Evolutionary conservation across 2,329 filamentous ascomycete species (phyloP).

Genomic region (Xylaria polymorpha): DNA sequence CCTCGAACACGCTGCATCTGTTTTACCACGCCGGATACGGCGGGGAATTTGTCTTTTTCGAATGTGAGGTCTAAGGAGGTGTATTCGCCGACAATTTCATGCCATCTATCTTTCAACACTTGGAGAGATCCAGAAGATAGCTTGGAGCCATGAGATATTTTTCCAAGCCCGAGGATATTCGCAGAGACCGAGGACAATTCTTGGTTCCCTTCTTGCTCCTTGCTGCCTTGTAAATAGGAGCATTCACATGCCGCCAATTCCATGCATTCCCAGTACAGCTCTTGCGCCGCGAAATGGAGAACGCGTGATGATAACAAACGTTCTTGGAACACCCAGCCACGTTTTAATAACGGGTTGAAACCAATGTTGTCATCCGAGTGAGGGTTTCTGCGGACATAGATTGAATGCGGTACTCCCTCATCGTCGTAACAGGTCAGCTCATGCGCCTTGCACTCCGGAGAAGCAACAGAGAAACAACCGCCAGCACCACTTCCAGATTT

Average conservation of each 20-base stretch:
- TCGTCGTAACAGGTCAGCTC: neutral
- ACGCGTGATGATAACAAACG: slow-evolving; percentile 32
- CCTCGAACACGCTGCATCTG: slow-evolving; percentile 9
- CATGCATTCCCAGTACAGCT: slow-evolving; percentile 36
- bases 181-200: slow-evolving; percentile 2
- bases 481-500: slow-evolving; percentile 16
- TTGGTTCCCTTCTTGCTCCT: slow-evolving; percentile 21
- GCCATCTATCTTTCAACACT: slow-evolving; percentile 11
- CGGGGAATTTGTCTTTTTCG: slow-evolving; percentile 32
- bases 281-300: slow-evolving; percentile 31
- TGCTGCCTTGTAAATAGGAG: slow-evolving; percentile 9
- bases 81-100: slow-evolving; percentile 30
- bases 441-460: no score
- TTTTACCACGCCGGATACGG: slow-evolving; percentile 32
- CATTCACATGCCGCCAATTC: slow-evolving; percentile 30
- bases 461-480: no score
- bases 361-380: slow-evolving; percentile 13
- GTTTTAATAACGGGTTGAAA: slow-evolving; percentile 21
- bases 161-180: slow-evolving; percentile 11
- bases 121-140: no score
- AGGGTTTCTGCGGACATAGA: slow-evolving; percentile 16
- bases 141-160: neutral
- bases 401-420: slow-evolving; percentile 27
- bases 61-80: slow-evolving; percentile 23
- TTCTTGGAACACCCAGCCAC: slow-evolving; percentile 34